These are phyloP conservation scores for Naganishia sp. DNA, from an alignment of 1,284 basidiomycete genomes.

Conservation along the genomic window DNA sequence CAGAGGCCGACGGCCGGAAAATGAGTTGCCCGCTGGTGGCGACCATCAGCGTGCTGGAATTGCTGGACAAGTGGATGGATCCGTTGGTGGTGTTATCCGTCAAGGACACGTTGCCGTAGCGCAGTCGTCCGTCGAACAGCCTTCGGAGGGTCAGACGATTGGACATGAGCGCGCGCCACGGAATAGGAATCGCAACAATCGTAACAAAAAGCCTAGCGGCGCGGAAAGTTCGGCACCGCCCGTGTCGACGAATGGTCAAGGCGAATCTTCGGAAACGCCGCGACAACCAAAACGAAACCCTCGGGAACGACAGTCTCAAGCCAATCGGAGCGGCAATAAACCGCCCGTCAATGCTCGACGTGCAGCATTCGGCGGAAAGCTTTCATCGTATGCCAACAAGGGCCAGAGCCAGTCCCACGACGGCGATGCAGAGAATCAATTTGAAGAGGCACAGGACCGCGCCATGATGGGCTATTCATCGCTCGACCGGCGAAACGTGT, in stretches of 20 bases:
- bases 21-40: background rate
- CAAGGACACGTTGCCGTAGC: background rate
- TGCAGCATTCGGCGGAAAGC: constrained; percentile 30
- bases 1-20: background rate
- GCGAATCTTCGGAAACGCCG: background rate
- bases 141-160: background rate
- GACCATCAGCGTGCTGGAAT: constrained; percentile 10
- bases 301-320: constrained; percentile 1
- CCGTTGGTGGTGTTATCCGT: background rate
- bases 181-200: constrained; percentile 19
- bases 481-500: constrained; percentile 11
- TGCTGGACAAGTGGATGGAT: constrained; percentile 1
- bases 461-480: constrained; percentile 28
- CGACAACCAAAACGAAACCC: background rate
- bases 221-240: background rate
- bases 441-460: constrained; percentile 32
- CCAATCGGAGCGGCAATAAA: background rate
- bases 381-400: constrained; percentile 13
- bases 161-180: background rate
- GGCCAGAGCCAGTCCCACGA: background rate
- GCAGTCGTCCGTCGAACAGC: background rate
- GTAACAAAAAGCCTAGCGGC: background rate
- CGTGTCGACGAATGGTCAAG: background rate
- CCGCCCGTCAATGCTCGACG: constrained; percentile 22
- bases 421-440: constrained; percentile 20